Conservation (phyloP, 2,329 filamentous ascomycete species). For the Cyanodermella asteris region DNA sequence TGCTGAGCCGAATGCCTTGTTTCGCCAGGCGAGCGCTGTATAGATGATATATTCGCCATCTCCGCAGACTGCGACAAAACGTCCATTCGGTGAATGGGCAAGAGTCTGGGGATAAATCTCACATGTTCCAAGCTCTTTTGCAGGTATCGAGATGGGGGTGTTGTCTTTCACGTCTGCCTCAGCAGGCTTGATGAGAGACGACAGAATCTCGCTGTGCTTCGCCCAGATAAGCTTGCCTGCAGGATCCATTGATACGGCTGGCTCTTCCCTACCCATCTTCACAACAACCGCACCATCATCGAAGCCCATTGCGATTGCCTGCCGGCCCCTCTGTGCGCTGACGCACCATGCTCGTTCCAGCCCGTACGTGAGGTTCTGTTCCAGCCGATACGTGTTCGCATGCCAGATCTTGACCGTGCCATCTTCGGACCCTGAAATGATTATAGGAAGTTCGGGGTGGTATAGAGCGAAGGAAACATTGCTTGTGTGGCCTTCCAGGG, state of each 20-base stretch:
- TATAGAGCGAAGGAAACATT: constrained; percentile 98
- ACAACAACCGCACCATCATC: constrained; percentile 95
- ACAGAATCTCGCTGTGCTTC: constrained; percentile 82
- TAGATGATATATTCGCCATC: constrained; percentile 99
- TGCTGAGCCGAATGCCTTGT: constrained; percentile 90
- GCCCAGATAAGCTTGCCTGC: constrained; percentile 96
- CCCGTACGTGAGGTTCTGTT: constrained; percentile 90
- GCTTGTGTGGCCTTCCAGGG: constrained; percentile 87
- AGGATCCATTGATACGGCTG: constrained; percentile 89
- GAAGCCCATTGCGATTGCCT: constrained; percentile 86
- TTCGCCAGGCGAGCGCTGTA: constrained; percentile 85
- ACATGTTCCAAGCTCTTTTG: constrained; percentile 87
- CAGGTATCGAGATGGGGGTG: constrained; percentile 61
- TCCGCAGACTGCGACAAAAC: constrained; percentile 74
- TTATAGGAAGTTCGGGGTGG: constrained; percentile 87
- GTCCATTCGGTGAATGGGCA: constrained; percentile 84
- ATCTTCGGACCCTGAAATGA: constrained; percentile 94
- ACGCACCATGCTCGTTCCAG: constrained; percentile 96
- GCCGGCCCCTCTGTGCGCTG: constrained; percentile 80
- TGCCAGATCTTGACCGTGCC: constrained; percentile 98
- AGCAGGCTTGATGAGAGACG: constrained; percentile 81
- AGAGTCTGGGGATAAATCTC: constrained; percentile 93
- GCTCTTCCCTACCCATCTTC: constrained; percentile 92
- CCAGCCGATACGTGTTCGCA: constrained; percentile 86
- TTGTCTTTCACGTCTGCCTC: constrained; percentile 74